These are phyloP conservation scores for Corchorus capsularis DNA, from an alignment of 345 rosid species.

Conservation along the genomic window DNA sequence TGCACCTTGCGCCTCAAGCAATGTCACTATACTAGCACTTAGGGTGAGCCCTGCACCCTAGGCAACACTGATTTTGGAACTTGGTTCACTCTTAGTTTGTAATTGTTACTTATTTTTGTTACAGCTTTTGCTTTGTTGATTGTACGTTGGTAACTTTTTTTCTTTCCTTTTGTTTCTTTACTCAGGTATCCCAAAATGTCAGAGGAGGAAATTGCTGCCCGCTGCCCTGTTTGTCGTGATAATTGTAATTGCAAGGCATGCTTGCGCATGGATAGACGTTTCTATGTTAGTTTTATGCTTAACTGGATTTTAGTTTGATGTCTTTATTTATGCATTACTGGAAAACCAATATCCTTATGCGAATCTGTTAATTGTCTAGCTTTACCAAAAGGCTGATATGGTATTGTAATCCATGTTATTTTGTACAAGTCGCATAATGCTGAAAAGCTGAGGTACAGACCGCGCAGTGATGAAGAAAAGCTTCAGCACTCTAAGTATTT, in stretches of 20 bases:
- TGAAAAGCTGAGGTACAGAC: not conserved
- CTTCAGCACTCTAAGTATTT: constrained; percentile 31
- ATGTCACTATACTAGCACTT: no score
- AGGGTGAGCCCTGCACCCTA: no score
- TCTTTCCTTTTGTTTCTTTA: not conserved
- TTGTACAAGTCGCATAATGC: not conserved
- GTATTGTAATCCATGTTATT: not conserved
- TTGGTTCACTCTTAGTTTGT: not conserved
- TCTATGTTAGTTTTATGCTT: no score
- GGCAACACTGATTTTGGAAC: not conserved
- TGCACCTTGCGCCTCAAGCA: not conserved
- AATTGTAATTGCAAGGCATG: no score
- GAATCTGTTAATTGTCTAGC: no score
- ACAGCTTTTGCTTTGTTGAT: not conserved
- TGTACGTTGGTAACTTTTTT: not conserved
- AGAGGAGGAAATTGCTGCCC: no score
- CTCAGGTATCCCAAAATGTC: constrained; percentile 46
- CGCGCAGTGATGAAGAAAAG: not conserved
- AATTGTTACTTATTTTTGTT: not conserved
- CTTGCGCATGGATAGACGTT: no score
- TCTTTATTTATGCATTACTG: not conserved
- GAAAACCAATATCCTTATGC: no score
- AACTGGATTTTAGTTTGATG: not conserved
- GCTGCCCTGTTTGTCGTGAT: no score
- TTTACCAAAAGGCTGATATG: not conserved